These are phyloP conservation scores for Talaromyces ruber DNA, from an alignment of 495 filamentous ascomycete species.

Conservation along the genomic window DNA sequence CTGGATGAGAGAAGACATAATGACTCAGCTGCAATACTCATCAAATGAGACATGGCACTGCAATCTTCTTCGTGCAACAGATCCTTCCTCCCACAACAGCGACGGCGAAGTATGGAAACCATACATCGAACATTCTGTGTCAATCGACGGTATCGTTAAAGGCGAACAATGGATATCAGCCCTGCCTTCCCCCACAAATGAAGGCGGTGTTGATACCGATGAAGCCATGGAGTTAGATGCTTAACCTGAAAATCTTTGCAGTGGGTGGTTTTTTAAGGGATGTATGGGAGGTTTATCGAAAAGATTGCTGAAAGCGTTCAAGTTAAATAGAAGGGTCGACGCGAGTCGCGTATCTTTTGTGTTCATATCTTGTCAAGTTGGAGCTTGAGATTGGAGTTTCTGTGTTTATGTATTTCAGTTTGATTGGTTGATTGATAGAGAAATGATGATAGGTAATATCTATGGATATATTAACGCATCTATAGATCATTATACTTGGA, in stretches of 20 bases:
- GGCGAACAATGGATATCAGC: neutral
- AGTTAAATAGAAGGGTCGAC: neutral
- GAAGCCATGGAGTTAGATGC: neutral
- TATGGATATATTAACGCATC: too few relatives aligned
- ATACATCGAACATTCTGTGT: neutral
- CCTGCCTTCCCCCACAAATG: neutral
- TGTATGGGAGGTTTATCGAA: neutral
- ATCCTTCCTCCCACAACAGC: neutral
- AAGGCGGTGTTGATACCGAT: neutral
- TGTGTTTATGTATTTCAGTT: neutral
- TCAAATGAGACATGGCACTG: neutral
- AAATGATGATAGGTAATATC: too few relatives aligned
- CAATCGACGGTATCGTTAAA: neutral
- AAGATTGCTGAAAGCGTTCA: neutral
- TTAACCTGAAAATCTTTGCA: neutral
- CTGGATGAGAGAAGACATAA: constrained; percentile 5
- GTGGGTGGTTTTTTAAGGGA: neutral
- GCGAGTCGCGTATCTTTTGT: neutral
- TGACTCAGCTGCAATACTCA: neutral
- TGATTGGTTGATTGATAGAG: too few relatives aligned
- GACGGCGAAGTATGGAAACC: neutral
- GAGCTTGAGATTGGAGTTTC: neutral
- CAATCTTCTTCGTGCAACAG: neutral
- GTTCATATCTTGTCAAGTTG: neutral
- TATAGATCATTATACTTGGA: too few relatives aligned